Percentiles rank a stretch among this genome's conserved stretches.
phyloP scores from a whole-genome alignment of 2,329 filamentous ascomycete species.

The Neonectria coccinea region DNA sequence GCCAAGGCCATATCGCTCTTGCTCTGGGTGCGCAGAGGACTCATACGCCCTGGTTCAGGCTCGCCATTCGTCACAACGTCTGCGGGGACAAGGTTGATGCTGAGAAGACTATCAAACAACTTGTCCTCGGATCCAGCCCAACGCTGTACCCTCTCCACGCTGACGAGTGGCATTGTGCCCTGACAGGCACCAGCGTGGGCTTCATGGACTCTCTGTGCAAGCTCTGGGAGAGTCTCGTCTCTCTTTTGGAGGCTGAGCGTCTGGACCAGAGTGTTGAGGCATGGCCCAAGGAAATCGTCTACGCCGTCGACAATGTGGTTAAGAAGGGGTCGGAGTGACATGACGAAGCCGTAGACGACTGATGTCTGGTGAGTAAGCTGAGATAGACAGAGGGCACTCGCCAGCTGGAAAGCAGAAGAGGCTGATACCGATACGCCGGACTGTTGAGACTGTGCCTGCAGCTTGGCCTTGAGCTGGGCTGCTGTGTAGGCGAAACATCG shows the following conservation, averaged over 20 bases:
- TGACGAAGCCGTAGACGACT: conserved; percentile 34
- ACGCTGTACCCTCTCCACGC: conserved; percentile 37
- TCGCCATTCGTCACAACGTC: background rate
- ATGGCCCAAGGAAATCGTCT: background rate
- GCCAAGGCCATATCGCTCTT: background rate
- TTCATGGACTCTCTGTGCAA: conserved; percentile 24
- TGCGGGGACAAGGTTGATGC: conserved; percentile 6
- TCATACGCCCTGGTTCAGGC: background rate
- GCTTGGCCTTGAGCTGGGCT: background rate
- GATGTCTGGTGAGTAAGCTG: conserved; percentile 25
- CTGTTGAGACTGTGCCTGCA: background rate
- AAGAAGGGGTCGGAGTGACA: conserved; percentile 34
- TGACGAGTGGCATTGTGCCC: conserved; percentile 40
- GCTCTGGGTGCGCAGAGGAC: background rate
- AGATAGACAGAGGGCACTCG: conserved; percentile 34
- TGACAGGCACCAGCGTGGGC: conserved; percentile 30
- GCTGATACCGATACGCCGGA: conserved; percentile 12
- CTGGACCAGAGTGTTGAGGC: background rate
- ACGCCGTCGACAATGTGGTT: conserved; percentile 15
- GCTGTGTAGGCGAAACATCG: background rate
- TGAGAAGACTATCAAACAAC: conserved; percentile 42
- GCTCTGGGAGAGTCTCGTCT: background rate
- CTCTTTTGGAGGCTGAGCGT: background rate
- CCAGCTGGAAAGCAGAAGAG: conserved; percentile 35
- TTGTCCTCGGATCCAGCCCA: conserved; percentile 38